Base-by-base conservation (phyloP, 2,329 filamentous ascomycete genomes). In the Microcyclospora pomicola region DNA sequence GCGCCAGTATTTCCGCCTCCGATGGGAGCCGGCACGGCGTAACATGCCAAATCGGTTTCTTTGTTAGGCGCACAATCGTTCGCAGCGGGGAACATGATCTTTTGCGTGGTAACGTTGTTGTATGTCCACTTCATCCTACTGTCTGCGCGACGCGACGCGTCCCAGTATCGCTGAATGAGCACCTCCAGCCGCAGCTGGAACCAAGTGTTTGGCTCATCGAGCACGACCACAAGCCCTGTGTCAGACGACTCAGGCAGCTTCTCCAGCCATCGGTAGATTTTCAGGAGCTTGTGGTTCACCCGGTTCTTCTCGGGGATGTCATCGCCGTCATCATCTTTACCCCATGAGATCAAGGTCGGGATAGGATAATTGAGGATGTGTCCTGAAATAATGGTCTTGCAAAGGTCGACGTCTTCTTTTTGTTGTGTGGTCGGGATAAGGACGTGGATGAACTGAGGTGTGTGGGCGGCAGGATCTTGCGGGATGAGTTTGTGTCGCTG, bases 71-170 rank as follows among this genome's bases (percentile, higher is more conserved):
- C 62, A 43, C 73, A 77, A 24, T 59, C 49, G 52, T 76, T 75
- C 37, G 65, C 62, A 2, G 72, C 71, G 3, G 63, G 68, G 44
- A 75, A 77, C 1, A 77, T 48, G 10, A 77, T 67, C 2, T 62
- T 67, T 46, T 74, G 68, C 3, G 60, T 61, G 31, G 49, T 50
- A 34, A 51, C 44, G 24, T 41, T 35, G 29, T 50, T 24, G 19
- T 24, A 24, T 24, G 19, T 24, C 19, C 19, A 24, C 19, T 24
- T 24, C 19, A 24, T 24, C 19, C 19, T 24, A 4, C 7, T 4
- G 7, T 24, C 19, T 24, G 19, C 19, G 7, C 19, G 19, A 7
- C 19, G 19, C 19, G 19, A 24, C 19, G 19, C 19, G 19, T 24
- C 19, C 19, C 19, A 34, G 32, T 48, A 52, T 11, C 51, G 43